Conservation (phyloP, 2,329 filamentous ascomycete species). For the Botrytis cinerea region DNA sequence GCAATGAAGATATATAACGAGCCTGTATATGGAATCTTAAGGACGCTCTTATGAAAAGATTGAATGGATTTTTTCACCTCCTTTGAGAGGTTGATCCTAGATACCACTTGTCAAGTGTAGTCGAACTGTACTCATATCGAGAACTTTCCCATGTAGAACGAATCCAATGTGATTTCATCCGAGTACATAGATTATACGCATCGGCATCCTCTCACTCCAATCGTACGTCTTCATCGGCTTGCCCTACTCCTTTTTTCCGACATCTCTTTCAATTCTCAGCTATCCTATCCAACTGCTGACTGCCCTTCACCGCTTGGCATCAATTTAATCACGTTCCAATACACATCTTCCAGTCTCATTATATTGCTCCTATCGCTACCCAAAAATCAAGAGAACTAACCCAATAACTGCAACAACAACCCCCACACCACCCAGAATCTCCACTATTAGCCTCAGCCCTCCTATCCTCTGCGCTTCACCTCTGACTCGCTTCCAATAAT, state of each 20-base stretch:
- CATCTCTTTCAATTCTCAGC: not conserved
- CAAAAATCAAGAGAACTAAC: not conserved
- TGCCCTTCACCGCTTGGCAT: not conserved
- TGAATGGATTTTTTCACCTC: not conserved
- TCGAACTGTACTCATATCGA: not conserved
- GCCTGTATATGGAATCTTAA: not conserved
- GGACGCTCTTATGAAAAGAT: not conserved
- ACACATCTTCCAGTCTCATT: not conserved
- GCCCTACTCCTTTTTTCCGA: too few species aligned
- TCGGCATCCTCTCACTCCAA: not conserved
- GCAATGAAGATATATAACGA: too few species aligned
- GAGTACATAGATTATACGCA: not conserved
- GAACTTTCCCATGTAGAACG: not conserved
- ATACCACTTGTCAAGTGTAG: not conserved
- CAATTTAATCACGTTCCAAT: too few species aligned
- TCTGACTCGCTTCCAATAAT: slow-evolving; percentile 7
- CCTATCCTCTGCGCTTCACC: not conserved
- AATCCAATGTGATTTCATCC: not conserved
- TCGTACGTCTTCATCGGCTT: not conserved
- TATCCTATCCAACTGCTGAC: not conserved
- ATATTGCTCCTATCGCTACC: not conserved
- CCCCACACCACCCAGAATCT: slow-evolving; percentile 12
- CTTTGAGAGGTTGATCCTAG: not conserved
- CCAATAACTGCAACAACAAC: slow-evolving; percentile 11
- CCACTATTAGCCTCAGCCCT: not conserved